Conservation (phyloP, 139 green algal species). For the Haematococcus lacustris region DNA sequence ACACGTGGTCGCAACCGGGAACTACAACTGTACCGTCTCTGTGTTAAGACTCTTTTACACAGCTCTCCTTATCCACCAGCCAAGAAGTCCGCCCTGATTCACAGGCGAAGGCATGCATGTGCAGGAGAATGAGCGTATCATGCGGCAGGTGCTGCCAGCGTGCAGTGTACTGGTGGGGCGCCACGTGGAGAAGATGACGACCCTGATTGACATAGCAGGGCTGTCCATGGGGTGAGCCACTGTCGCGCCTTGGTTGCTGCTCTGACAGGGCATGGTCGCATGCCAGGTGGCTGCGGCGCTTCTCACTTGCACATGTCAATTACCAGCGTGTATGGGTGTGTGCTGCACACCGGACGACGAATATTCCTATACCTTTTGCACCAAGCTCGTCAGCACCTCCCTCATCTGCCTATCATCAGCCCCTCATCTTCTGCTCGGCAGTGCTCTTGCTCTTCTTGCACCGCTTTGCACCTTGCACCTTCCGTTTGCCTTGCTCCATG, state of each 20-base stretch:
- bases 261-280: too few species aligned
- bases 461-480: not conserved
- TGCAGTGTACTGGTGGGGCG: conserved; percentile 53
- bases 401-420: not conserved
- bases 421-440: not conserved
- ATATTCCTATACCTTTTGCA: not conserved
- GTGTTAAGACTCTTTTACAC: too few species aligned
- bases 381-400: not conserved
- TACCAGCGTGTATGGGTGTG: too few species aligned
- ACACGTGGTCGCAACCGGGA: not conserved
- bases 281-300: too few species aligned
- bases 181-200: conserved; percentile 74
- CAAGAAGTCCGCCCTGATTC: not conserved
- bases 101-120: not conserved
- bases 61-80: too few species aligned
- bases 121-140: conserved; percentile 79
- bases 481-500: not conserved
- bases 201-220: conserved; percentile 81
- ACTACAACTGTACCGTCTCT: not conserved
- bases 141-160: conserved; percentile 68
- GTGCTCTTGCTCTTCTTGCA: not conserved
- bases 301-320: too few species aligned
- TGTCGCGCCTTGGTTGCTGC: not conserved
- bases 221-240: conserved; percentile 20
- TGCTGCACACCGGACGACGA: too few species aligned